Evolutionary conservation across 441 rosid species (phyloP).

Genomic region (Populus hybrid): DNA sequence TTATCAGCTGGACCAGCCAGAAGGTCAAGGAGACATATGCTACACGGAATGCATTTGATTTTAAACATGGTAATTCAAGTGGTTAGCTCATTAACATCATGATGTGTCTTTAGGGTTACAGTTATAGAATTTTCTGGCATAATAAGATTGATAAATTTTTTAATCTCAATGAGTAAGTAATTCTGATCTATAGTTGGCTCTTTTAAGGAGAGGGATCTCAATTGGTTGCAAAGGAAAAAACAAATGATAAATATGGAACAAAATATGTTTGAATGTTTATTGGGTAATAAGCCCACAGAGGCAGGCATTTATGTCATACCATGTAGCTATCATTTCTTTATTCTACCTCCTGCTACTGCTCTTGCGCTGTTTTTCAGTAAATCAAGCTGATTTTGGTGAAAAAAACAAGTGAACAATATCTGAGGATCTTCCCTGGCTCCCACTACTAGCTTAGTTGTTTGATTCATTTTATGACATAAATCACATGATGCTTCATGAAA

Average conservation of each 20-base stretch:
- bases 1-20: constrained; percentile 96
- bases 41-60: constrained; percentile 78
- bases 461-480: neutral
- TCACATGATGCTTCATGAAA: neutral
- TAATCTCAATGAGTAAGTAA: neutral
- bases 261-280: neutral
- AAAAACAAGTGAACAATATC: neutral
- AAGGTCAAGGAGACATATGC: constrained; percentile 73
- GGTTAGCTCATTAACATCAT: neutral
- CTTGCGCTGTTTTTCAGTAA: neutral
- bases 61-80: constrained; percentile 65
- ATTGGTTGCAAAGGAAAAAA: neutral
- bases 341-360: neutral
- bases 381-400: neutral
- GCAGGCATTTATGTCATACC: neutral
- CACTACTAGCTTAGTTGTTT: neutral
- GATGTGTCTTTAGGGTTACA: neutral
- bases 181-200: neutral
- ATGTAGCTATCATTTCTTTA: neutral
- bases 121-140: neutral
- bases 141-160: neutral
- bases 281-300: neutral
- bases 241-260: neutral
- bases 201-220: neutral
- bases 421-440: neutral